These are phyloP conservation scores for Coemansia sp. DNA, from an alignment of 192 early-diverging fungal genomes.

Conservation along the genomic window DNA sequence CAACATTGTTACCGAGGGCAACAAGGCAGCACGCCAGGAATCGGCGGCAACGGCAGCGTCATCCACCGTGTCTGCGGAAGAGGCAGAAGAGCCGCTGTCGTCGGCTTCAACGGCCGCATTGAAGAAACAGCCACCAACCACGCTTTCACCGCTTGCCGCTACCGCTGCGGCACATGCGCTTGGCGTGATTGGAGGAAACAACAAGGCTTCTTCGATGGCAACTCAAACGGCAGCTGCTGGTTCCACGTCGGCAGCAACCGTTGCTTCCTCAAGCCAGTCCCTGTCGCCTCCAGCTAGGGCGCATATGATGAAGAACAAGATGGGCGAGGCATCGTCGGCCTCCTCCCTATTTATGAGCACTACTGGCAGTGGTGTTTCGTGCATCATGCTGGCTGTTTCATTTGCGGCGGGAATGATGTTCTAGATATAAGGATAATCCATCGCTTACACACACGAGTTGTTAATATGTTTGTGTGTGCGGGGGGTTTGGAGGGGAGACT, in stretches of 20 bases:
- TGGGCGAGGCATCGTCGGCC: conserved; percentile 16
- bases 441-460: too few relatives aligned
- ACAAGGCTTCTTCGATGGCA: background rate
- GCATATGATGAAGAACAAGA: conserved; percentile 41
- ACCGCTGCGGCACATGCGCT: conserved; percentile 1
- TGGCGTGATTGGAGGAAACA: background rate
- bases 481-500: too few relatives aligned
- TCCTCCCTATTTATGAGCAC: background rate
- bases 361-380: conserved; percentile 2
- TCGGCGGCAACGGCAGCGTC: background rate
- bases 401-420: conserved; percentile 25
- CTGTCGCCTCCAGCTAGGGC: conserved; percentile 1
- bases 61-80: background rate
- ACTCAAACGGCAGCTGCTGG: background rate
- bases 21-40: background rate
- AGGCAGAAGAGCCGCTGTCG: background rate
- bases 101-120: background rate
- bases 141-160: background rate
- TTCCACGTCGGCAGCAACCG: background rate
- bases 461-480: too few relatives aligned
- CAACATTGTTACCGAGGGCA: background rate
- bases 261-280: background rate
- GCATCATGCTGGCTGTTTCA: conserved; percentile 18
- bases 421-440: background rate
- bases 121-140: background rate